These are phyloP conservation scores for Hypoxylon sp. DNA, from an alignment of 2,329 filamentous ascomycete genomes.

Conservation along the genomic window DNA sequence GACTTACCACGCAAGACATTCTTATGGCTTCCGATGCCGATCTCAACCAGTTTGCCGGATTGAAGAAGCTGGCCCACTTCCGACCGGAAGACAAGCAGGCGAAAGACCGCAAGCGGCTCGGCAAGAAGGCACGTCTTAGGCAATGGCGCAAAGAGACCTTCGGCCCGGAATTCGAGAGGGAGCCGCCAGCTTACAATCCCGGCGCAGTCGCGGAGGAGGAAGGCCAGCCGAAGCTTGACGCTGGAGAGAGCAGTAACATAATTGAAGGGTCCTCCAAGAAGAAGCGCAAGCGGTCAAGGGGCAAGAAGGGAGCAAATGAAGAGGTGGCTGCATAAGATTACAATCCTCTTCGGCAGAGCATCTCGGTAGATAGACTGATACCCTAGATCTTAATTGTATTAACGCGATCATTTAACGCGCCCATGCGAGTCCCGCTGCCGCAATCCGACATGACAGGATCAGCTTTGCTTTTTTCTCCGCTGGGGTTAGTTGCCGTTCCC, in stretches of 20 bases:
- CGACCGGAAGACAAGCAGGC: conserved; percentile 90
- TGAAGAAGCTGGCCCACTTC: conserved; percentile 96
- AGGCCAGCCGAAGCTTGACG: conserved; percentile 24
- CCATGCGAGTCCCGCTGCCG: conserved; percentile 29
- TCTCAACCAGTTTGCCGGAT: conserved; percentile 89
- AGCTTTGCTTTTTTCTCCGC: conserved; percentile 24
- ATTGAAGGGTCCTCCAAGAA: conserved; percentile 56
- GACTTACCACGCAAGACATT: conserved; percentile 90
- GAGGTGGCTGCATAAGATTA: conserved; percentile 24
- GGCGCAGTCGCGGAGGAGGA: conserved; percentile 56
- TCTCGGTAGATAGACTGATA: conserved; percentile 44
- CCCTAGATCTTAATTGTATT: conserved; percentile 27
- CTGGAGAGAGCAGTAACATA: conserved; percentile 51
- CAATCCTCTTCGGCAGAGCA: conserved; percentile 33
- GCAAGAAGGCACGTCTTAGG: conserved; percentile 91
- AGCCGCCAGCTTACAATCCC: conserved; percentile 72
- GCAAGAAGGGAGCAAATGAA: conserved; percentile 50
- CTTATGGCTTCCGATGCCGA: conserved; percentile 86
- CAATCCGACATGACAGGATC: conserved; percentile 22
- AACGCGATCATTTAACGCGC: not conserved
- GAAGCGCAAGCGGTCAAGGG: conserved; percentile 53
- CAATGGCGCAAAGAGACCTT: conserved; percentile 84
- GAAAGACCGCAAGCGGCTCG: conserved; percentile 87
- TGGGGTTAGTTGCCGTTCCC: conserved; percentile 33
- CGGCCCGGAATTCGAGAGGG: conserved; percentile 69